A percentile compares a stretch with the other conserved stretches of the same genome.
Conservation (phyloP, 1,139 yeast genomes). For the Kurtzmaniella quercitrusa region DNA sequence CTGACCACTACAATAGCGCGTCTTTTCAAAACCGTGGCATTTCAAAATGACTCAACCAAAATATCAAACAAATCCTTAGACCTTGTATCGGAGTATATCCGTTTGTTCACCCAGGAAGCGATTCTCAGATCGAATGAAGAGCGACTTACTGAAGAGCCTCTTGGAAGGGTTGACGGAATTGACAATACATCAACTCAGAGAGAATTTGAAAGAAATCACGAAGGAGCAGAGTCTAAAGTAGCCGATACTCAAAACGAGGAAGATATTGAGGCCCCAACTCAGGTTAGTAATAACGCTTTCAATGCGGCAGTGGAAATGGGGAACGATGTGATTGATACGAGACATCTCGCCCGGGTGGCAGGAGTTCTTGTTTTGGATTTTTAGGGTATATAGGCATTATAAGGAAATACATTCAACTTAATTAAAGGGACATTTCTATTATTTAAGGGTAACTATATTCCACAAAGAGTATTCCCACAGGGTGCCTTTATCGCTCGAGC, state of each 20-base stretch:
- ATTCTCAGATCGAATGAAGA: conserved; percentile 57
- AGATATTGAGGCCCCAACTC: conserved; percentile 17
- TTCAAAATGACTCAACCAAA: conserved; percentile 43
- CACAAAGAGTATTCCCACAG: background rate
- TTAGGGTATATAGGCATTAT: conserved; percentile 13
- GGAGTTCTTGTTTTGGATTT: conserved; percentile 58
- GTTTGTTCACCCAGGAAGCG: conserved; percentile 62
- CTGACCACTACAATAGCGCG: conserved; percentile 44
- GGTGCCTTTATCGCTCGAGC: background rate
- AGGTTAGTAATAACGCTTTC: conserved; percentile 14
- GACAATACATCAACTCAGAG: conserved; percentile 18
- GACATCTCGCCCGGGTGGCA: conserved; percentile 50
- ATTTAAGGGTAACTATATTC: background rate
- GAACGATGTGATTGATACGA: conserved; percentile 43
- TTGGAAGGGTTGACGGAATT: conserved; percentile 29
- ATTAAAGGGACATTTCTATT: too few relatives aligned
- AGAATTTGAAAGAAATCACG: conserved; percentile 12
- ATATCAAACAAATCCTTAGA: conserved; percentile 49
- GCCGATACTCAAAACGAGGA: conserved; percentile 13
- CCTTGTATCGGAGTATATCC: conserved; percentile 52
- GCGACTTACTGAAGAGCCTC: conserved; percentile 28
- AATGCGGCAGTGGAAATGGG: conserved; percentile 13
- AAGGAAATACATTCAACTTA: background rate
- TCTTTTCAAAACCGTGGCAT: conserved; percentile 50
- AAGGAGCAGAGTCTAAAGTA: conserved; percentile 16